Evolutionary conservation across 257 asterid genomes (phyloP).

Genomic region (Fraxinus pennsylvanica): DNA sequence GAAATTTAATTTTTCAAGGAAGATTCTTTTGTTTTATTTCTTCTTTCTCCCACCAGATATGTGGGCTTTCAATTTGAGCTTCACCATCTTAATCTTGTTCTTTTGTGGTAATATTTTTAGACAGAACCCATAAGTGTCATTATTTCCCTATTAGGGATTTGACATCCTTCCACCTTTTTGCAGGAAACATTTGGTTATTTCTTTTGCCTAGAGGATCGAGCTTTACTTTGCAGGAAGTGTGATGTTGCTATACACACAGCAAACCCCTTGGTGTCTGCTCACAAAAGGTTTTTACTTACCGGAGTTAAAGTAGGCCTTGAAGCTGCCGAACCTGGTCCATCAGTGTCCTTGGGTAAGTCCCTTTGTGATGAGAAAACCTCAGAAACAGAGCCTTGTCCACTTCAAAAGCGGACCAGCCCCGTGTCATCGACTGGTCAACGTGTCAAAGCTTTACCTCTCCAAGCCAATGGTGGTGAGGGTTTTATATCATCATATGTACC

Average conservation of each 20-base stretch:
- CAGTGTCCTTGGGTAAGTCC: constrained; percentile 45
- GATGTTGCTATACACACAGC: constrained; percentile 74
- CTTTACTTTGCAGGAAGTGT: constrained; percentile 85
- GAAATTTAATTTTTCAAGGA: not conserved
- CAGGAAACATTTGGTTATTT: constrained; percentile 89
- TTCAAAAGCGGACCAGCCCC: constrained; percentile 31
- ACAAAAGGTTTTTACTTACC: constrained; percentile 80
- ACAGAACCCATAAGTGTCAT: not conserved
- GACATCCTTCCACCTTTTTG: constrained; percentile 12
- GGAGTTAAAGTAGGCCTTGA: constrained; percentile 92
- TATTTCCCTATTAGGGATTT: not conserved
- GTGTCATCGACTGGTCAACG: constrained; percentile 39
- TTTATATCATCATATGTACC: constrained; percentile 38
- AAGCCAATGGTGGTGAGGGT: constrained; percentile 31
- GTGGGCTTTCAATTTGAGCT: not conserved
- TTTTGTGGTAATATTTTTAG: not conserved
- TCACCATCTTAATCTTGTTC: not conserved
- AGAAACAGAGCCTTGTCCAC: constrained; percentile 35
- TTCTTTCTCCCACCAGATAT: not conserved
- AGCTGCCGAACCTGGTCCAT: constrained; percentile 48
- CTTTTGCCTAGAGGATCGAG: constrained; percentile 95
- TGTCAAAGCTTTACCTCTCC: constrained; percentile 38
- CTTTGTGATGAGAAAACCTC: constrained; percentile 40
- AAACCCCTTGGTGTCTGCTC: constrained; percentile 67
- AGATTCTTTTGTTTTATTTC: not conserved